Evolutionary conservation across 106 monocot genomes (phyloP), one percentile per base, ranked within the genome.

Genomic region (Ottelia alismoides): DNA sequence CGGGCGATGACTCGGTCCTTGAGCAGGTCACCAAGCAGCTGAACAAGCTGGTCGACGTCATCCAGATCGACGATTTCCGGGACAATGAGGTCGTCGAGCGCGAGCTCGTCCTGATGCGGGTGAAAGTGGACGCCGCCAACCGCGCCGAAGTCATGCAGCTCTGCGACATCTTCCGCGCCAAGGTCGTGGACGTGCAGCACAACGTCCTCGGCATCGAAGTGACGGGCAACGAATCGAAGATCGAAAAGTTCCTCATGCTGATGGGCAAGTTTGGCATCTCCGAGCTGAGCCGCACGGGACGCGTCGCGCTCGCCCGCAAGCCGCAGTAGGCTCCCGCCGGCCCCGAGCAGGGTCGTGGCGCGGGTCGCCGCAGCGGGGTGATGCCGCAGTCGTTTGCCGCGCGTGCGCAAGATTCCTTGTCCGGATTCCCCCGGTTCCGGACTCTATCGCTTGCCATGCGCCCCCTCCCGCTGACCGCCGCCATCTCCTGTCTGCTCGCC

Each of bases 121-220:
- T 40, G 9, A 40, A 40, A 14, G 35, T 40, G 14, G 35, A 40
- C 35, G 35, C 35, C 35, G 14, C 5, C 9, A 14, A 5, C 35
- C 35, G 35, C 35, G 35, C 35, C 35, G 35, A 40, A 14, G 35
- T 40, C 35, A 40, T 40, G 35, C 35, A 40, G 35, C 5, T 40
- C 35, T 40, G 35, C 35, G 35, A 40, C 35, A 40, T 40, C 35
- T 40, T 40, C 35, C 35, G 35, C 35, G 35, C 35, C 35, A 40
- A 40, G 35, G 14, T 40, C 35, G 35, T 40, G 9, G 35, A 40
- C 35, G 35, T 40, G 35, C 35, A 40, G 35, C 35, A 5, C 35
- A 40, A 40, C 9, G 14, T 14, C 9, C 35, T 40, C 9, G 14
- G 9, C 35, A 40, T 40, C 35, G 35, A 40, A 14, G 14, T 40